These are phyloP conservation scores for Diplodia corticola DNA, from an alignment of 2,329 filamentous ascomycete species.

Conservation along the genomic window DNA sequence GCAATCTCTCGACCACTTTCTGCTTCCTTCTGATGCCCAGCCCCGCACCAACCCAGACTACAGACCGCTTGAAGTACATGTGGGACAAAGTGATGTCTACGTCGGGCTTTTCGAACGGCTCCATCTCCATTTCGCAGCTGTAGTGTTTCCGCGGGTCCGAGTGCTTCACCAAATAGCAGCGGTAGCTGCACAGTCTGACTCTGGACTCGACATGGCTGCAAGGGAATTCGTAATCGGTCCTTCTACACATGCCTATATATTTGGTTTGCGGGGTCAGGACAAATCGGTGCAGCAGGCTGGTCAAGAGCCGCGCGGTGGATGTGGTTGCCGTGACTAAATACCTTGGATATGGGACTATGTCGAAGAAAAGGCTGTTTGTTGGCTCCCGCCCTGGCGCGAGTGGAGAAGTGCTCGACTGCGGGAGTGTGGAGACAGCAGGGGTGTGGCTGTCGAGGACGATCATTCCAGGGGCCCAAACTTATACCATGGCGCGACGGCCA, in stretches of 20 bases:
- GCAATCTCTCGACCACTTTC: slow-evolving; percentile 1
- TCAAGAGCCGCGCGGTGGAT: not conserved
- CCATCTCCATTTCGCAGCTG: not conserved
- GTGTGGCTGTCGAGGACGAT: not conserved
- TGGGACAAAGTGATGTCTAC: not conserved
- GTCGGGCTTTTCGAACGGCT: not conserved
- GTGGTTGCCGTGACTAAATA: not conserved
- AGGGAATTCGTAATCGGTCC: slow-evolving; percentile 18
- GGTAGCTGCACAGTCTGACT: slow-evolving; percentile 15
- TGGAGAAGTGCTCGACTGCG: too few species aligned
- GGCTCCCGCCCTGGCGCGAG: too few species aligned
- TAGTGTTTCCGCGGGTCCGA: not conserved
- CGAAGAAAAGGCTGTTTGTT: too few species aligned
- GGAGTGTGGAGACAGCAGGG: not conserved
- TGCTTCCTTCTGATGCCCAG: slow-evolving; percentile 4
- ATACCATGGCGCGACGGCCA: not conserved
- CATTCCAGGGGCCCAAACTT: not conserved
- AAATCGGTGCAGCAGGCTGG: not conserved
- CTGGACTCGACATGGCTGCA: slow-evolving; percentile 20
- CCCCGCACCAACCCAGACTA: slow-evolving; percentile 6
- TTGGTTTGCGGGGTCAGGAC: not conserved
- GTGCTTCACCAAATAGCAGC: slow-evolving; percentile 18
- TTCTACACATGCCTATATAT: slow-evolving; percentile 15
- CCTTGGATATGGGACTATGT: too few species aligned
- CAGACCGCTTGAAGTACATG: not conserved